These are phyloP conservation scores for Aspergillus aculeatinus DNA, from an alignment of 2,329 filamentous ascomycete species.

Conservation along the genomic window DNA sequence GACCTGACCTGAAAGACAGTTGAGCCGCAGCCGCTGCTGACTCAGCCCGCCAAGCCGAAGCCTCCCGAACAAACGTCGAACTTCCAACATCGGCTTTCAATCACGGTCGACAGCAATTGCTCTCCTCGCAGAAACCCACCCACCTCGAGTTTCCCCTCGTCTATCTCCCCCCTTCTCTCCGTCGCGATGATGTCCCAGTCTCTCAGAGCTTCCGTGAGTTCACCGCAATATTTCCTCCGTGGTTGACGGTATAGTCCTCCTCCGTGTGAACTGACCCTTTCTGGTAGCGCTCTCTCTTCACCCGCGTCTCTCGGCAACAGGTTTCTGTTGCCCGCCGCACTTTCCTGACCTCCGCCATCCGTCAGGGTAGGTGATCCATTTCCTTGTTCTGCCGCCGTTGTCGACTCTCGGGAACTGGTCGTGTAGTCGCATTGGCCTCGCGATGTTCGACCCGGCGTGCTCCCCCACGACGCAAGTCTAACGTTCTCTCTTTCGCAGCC, in stretches of 20 bases:
- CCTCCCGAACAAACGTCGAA: conserved; percentile 27
- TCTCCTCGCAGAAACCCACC: conserved; percentile 22
- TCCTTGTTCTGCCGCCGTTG: conserved; percentile 24
- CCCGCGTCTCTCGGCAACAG: conserved; percentile 60
- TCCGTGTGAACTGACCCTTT: conserved; percentile 14
- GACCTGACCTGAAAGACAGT: conserved; percentile 4
- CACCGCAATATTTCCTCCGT: background rate
- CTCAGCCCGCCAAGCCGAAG: conserved; percentile 30
- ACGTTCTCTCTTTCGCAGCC: conserved; percentile 56
- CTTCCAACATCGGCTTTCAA: conserved; percentile 22
- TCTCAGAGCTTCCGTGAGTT: conserved; percentile 60
- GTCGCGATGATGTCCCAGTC: conserved; percentile 60
- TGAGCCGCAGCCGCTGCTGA: conserved; percentile 26
- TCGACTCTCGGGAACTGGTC: background rate
- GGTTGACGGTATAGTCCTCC: background rate
- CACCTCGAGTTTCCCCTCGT: conserved; percentile 27
- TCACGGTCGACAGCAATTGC: conserved; percentile 21
- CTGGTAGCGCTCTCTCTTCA: conserved; percentile 59
- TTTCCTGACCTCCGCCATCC: conserved; percentile 62
- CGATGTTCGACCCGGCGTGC: background rate
- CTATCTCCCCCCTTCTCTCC: conserved; percentile 19
- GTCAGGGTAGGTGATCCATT: conserved; percentile 56
- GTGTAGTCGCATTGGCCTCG: background rate
- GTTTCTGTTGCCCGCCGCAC: conserved; percentile 58
- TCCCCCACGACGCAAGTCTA: conserved; percentile 10